These are phyloP conservation scores for Seiridium unicorne DNA, from an alignment of 2,329 filamentous ascomycete species.

Conservation along the genomic window DNA sequence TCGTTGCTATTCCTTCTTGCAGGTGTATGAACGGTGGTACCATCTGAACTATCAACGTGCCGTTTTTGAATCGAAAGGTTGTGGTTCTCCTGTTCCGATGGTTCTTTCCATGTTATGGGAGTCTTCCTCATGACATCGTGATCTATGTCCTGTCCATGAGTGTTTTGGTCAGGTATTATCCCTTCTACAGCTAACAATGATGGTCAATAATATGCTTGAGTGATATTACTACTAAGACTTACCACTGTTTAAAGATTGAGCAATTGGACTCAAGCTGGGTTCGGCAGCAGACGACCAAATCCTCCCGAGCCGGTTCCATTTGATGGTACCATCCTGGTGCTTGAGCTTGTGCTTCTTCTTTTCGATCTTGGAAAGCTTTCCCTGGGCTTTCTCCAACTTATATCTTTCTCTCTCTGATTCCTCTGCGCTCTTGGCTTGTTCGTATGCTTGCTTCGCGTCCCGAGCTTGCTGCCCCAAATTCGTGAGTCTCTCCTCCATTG, in stretches of 20 bases:
- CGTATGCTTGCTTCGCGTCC: slow-evolving; percentile 31
- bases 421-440: slow-evolving; percentile 29
- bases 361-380: slow-evolving; percentile 42
- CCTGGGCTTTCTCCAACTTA: slow-evolving; percentile 27
- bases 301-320: slow-evolving; percentile 42
- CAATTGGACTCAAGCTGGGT: slow-evolving; percentile 47
- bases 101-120: too few relatives aligned
- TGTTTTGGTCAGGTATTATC: too few relatives aligned
- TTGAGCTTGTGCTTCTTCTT: slow-evolving; percentile 36
- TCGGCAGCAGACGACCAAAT: slow-evolving; percentile 53
- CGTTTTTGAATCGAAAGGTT: neutral
- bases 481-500: slow-evolving; percentile 28
- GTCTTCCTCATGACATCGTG: too few relatives aligned
- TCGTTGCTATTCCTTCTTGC: neutral
- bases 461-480: slow-evolving; percentile 30
- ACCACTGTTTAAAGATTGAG: slow-evolving; percentile 36
- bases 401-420: slow-evolving; percentile 45
- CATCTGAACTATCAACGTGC: slow-evolving; percentile 17
- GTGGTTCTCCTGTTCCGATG: neutral
- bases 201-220: too few relatives aligned
- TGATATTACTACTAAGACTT: neutral
- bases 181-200: too few relatives aligned
- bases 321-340: slow-evolving; percentile 30
- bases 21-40: slow-evolving; percentile 25
- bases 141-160: too few relatives aligned